Percentiles rank a stretch among this genome's conserved stretches.
Evolutionary conservation across 2,329 filamentous ascomycete species (phyloP).

Genomic region (Alternaria viburni): DNA sequence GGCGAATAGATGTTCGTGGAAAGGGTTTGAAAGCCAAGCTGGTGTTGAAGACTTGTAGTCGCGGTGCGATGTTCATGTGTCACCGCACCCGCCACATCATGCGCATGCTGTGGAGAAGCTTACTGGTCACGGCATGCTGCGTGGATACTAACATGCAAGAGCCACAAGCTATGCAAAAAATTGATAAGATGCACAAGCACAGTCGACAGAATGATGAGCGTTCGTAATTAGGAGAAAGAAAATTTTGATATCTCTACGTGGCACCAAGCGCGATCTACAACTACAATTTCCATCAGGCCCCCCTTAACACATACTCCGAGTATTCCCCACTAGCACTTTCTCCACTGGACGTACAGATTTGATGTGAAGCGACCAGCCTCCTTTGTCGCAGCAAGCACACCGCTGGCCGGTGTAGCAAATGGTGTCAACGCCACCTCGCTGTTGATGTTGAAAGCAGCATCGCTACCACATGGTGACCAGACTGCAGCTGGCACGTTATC

Average conservation of each 20-base stretch:
- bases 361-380: conserved; percentile 36
- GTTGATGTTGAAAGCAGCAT: conserved; percentile 40
- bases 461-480: conserved; percentile 41
- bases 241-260: not conserved
- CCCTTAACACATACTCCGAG: not conserved
- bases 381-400: conserved; percentile 33
- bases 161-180: not conserved
- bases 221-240: not conserved
- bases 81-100: not conserved
- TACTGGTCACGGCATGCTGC: not conserved
- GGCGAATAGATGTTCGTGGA: conserved; percentile 1
- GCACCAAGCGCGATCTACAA: not conserved
- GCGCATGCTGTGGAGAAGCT: not conserved
- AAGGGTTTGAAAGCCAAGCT: not conserved
- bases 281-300: not conserved
- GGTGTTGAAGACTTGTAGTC: not conserved
- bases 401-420: conserved; percentile 22
- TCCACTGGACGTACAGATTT: conserved; percentile 42
- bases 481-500: conserved; percentile 44
- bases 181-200: not conserved
- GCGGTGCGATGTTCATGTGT: not conserved
- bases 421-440: conserved; percentile 40
- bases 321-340: conserved; percentile 32
- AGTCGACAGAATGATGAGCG: not conserved
- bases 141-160: not conserved